Conservation (phyloP, 2,329 filamentous ascomycete species). For the Neoarthrinium moseri region DNA sequence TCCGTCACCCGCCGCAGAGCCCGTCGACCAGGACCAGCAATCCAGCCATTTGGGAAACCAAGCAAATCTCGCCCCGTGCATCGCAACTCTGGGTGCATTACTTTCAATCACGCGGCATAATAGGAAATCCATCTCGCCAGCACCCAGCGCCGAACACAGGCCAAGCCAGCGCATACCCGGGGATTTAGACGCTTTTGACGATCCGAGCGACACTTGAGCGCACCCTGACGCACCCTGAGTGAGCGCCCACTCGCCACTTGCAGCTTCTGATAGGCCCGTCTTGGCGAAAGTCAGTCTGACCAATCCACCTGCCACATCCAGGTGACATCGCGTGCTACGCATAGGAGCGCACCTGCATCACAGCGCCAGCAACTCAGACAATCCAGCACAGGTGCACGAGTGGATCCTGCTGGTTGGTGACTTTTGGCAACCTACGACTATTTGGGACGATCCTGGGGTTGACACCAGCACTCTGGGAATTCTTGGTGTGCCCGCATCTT, state of each 20-base stretch:
- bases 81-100: slow-evolving; percentile 11
- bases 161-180: neutral
- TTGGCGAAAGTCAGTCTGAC: slow-evolving; percentile 16
- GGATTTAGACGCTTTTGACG: neutral
- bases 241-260: neutral
- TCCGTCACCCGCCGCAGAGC: slow-evolving; percentile 13
- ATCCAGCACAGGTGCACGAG: slow-evolving; percentile 13
- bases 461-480: neutral
- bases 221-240: no score
- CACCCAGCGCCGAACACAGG: slow-evolving; percentile 12
- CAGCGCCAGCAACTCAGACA: slow-evolving; percentile 14
- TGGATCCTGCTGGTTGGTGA: slow-evolving; percentile 8
- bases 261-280: slow-evolving; percentile 21
- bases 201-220: slow-evolving; percentile 1
- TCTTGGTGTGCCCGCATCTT: neutral
- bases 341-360: slow-evolving; percentile 13
- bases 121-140: no score
- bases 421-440: neutral
- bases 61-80: slow-evolving; percentile 2
- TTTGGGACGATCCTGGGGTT: neutral
- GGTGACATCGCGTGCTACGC: slow-evolving; percentile 23
- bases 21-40: slow-evolving; percentile 10
- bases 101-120: slow-evolving; percentile 10
- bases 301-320: slow-evolving; percentile 30
- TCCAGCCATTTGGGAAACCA: slow-evolving; percentile 11